phyloP scores from a whole-genome alignment of 768 basidiomycete genomes.

The Strobilomyces echinocephalus region DNA sequence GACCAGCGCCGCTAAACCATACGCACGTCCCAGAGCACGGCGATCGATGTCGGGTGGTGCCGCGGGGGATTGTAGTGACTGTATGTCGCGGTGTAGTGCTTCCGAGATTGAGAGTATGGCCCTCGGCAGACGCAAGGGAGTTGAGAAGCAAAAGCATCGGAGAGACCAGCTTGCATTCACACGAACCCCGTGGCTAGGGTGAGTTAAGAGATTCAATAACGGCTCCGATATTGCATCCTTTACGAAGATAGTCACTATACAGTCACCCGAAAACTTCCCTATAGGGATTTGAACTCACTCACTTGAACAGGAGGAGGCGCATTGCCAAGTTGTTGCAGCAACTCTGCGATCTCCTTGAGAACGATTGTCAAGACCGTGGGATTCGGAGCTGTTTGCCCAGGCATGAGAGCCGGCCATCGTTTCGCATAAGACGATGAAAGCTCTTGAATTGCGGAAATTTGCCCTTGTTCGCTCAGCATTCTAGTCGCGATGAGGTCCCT shows the following conservation, averaged over 20 bases:
- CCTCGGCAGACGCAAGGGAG: constrained; percentile 79
- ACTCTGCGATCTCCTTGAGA: constrained; percentile 77
- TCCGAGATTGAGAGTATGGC: constrained; percentile 74
- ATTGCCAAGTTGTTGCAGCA: constrained; percentile 87
- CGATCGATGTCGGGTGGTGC: constrained; percentile 65
- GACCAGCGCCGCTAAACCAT: constrained; percentile 83
- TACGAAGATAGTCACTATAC: background rate
- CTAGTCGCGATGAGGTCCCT: constrained; percentile 84
- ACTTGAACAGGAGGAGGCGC: constrained; percentile 87
- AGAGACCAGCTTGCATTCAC: constrained; percentile 84
- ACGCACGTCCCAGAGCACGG: constrained; percentile 81
- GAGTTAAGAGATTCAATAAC: constrained; percentile 75
- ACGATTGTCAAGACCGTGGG: constrained; percentile 67
- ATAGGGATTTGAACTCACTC: constrained; percentile 6
- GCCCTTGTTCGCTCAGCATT: constrained; percentile 90
- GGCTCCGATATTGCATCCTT: constrained; percentile 85
- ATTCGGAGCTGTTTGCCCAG: constrained; percentile 68
- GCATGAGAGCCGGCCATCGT: constrained; percentile 91
- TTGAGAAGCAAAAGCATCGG: constrained; percentile 85
- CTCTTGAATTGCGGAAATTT: constrained; percentile 87
- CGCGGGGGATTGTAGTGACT: constrained; percentile 64
- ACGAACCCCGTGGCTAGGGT: constrained; percentile 85
- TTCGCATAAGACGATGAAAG: constrained; percentile 77
- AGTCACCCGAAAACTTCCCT: background rate
- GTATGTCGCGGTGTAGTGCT: constrained; percentile 78